Conservation (phyloP, 2,329 filamentous ascomycete genomes). For the Aspergillus transmontanensis region DNA sequence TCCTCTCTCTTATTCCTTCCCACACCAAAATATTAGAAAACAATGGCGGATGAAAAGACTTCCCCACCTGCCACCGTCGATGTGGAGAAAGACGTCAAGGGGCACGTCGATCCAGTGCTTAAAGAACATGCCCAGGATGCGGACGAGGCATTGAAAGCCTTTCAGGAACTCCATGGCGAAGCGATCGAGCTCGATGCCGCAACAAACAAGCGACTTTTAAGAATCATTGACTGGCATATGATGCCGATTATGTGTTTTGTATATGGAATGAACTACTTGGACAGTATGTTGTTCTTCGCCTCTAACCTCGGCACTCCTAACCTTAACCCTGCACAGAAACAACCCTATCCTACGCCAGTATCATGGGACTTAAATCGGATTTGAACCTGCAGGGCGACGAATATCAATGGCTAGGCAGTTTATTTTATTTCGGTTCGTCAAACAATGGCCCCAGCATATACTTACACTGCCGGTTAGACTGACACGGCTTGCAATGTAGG, state of each 20-base stretch:
- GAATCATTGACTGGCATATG: slow-evolving; percentile 63
- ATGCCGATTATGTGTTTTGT: slow-evolving; percentile 63
- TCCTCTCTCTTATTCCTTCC: background rate
- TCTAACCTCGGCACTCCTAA: background rate
- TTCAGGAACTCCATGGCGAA: slow-evolving; percentile 52
- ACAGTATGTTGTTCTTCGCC: slow-evolving; percentile 37
- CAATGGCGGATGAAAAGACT: slow-evolving; percentile 44
- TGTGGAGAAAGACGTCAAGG: slow-evolving; percentile 20
- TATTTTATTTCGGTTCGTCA: slow-evolving; percentile 53
- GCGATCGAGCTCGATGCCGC: slow-evolving; percentile 57
- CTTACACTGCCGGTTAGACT: background rate
- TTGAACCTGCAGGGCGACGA: slow-evolving; percentile 46
- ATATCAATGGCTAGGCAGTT: slow-evolving; percentile 56
- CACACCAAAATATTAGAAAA: background rate
- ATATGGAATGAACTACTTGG: slow-evolving; percentile 62
- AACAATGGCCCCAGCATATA: background rate
- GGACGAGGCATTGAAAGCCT: slow-evolving; percentile 63
- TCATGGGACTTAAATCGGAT: slow-evolving; percentile 57
- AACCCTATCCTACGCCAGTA: slow-evolving; percentile 54
- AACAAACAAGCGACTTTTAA: slow-evolving; percentile 61
- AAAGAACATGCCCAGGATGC: slow-evolving; percentile 59
- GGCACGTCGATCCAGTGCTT: slow-evolving; percentile 36
- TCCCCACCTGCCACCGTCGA: slow-evolving; percentile 17
- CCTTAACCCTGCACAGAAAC: slow-evolving; percentile 38
- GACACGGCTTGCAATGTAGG: slow-evolving; percentile 28